phyloP scores from a whole-genome alignment of 148 eudicot species.

The Beta vulgaris region DNA sequence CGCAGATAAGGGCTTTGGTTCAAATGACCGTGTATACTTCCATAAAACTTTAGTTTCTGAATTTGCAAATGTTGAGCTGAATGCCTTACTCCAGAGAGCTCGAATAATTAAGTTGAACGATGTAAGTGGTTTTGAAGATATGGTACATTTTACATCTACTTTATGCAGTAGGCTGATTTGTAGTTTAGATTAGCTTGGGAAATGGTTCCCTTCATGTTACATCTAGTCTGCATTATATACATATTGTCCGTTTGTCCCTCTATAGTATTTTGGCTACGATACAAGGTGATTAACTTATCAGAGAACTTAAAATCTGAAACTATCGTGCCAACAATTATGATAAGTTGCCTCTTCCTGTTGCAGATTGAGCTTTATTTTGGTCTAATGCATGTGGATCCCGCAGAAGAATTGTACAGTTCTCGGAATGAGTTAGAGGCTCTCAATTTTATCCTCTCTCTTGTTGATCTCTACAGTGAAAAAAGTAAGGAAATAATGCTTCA shows the following conservation, averaged over 20 bases:
- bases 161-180: neutral
- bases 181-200: neutral
- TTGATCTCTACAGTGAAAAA: constrained; percentile 38
- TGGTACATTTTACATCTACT: neutral
- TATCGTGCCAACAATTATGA: neutral
- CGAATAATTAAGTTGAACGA: constrained; percentile 67
- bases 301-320: neutral
- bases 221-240: no score
- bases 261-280: neutral
- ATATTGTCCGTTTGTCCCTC: no score
- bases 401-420: constrained; percentile 42
- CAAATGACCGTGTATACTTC: constrained; percentile 32
- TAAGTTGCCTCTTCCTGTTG: constrained; percentile 23
- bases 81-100: constrained; percentile 52
- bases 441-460: constrained; percentile 45
- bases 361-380: constrained; percentile 85
- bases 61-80: constrained; percentile 37
- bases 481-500: constrained; percentile 17
- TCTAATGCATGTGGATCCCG: constrained; percentile 32
- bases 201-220: neutral
- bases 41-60: constrained; percentile 29
- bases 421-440: constrained; percentile 86
- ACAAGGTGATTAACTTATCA: constrained; percentile 1
- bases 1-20: constrained; percentile 44
- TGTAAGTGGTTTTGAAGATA: constrained; percentile 35